Percentiles rank a stretch among this genome's conserved stretches.
Evolutionary conservation across 1,139 yeast species (phyloP).

Genomic region (Geotrichum phurueaensis): DNA sequence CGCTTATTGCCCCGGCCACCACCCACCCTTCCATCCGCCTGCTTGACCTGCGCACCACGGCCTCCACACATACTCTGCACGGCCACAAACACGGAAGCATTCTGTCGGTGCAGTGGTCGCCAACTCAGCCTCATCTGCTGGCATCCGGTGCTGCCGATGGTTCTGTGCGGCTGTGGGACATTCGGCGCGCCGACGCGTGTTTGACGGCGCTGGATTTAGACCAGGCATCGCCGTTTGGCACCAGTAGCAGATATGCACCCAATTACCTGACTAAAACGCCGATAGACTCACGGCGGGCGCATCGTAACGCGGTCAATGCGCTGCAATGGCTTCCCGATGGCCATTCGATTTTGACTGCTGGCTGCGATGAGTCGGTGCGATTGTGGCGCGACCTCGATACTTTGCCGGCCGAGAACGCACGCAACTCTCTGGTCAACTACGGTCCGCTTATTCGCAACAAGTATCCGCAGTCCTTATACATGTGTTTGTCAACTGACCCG

Average conservation of each 20-base stretch:
- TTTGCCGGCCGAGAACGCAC: not conserved
- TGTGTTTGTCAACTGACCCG: constrained; percentile 35
- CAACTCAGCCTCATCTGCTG: constrained; percentile 52
- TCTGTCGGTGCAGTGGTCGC: constrained; percentile 71
- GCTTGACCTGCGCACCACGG: constrained; percentile 64
- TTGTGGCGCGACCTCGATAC: constrained; percentile 56
- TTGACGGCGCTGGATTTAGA: constrained; percentile 53
- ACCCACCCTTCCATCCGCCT: constrained; percentile 68
- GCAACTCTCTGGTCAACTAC: constrained; percentile 49
- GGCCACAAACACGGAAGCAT: constrained; percentile 58
- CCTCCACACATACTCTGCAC: constrained; percentile 61
- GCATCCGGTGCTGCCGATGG: constrained; percentile 78
- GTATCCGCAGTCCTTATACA: constrained; percentile 39
- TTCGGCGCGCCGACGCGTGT: constrained; percentile 61
- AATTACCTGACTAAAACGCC: constrained; percentile 24
- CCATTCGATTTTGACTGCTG: constrained; percentile 53
- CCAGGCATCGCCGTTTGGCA: constrained; percentile 23
- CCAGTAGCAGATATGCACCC: constrained; percentile 10
- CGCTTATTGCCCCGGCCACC: constrained; percentile 62
- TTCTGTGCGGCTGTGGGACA: constrained; percentile 59
- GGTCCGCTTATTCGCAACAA: constrained; percentile 74
- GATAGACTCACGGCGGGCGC: constrained; percentile 39
- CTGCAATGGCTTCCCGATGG: constrained; percentile 65
- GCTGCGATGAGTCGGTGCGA: constrained; percentile 69
- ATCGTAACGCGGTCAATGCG: constrained; percentile 70